Evolutionary conservation across 441 rosid species (phyloP).

Genomic region (Omphalea diandra): DNA sequence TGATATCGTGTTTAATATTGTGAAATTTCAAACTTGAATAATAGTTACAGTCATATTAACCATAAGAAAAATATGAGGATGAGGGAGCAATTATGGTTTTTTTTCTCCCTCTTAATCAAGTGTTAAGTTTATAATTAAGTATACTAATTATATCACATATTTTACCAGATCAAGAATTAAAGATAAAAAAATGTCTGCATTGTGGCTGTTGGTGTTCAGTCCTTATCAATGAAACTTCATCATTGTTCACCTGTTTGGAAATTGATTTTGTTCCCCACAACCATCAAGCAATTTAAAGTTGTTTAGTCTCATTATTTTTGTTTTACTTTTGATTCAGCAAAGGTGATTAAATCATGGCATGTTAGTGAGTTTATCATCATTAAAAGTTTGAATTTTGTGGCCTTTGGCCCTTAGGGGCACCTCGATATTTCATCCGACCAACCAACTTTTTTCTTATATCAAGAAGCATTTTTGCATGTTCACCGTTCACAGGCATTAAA

Average conservation of each 20-base stretch:
- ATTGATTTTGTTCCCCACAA: slow-evolving; percentile 88
- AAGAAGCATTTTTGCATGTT: not conserved
- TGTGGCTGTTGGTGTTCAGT: slow-evolving; percentile 46
- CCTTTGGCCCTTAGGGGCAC: slow-evolving; percentile 25
- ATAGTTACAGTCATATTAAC: no score
- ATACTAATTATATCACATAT: not conserved
- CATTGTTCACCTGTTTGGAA: slow-evolving; percentile 71
- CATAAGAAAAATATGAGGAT: no score
- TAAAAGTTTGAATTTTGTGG: slow-evolving; percentile 59
- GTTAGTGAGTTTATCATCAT: slow-evolving; percentile 83
- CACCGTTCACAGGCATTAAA: not conserved
- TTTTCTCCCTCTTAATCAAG: not conserved
- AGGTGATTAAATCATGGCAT: slow-evolving; percentile 72
- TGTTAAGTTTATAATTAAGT: not conserved
- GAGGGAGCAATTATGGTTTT: not conserved
- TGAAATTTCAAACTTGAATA: no score
- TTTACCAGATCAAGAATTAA: not conserved
- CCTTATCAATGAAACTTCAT: slow-evolving; percentile 55
- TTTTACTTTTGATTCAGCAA: slow-evolving; percentile 69
- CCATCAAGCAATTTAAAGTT: slow-evolving; percentile 40
- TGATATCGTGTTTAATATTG: no score
- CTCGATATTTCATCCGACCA: slow-evolving; percentile 34
- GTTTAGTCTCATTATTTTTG: slow-evolving; percentile 64
- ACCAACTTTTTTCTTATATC: slow-evolving; percentile 15
- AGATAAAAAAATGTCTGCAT: not conserved